Conservation (phyloP, 1,139 yeast genomes). For the Suhomyces yuchorum region DNA sequence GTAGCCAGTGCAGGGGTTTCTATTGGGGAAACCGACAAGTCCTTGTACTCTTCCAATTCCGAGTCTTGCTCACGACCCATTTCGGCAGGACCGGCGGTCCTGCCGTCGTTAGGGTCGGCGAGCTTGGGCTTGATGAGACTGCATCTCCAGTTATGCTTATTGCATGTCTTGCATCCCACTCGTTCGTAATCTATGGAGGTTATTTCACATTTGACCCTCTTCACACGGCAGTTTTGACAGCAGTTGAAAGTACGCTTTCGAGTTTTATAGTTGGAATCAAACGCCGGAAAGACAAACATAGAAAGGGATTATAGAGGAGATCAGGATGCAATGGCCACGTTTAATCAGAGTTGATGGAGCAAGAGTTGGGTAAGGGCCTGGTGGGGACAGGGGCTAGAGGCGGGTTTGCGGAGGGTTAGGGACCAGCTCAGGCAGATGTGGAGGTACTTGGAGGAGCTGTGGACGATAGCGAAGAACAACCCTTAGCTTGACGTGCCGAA, state of each 20-base stretch:
- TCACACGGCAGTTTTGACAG: slow-evolving; percentile 51
- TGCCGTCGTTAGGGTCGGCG: slow-evolving; percentile 2
- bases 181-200: slow-evolving; percentile 35
- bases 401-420: too few relatives aligned
- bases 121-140: slow-evolving; percentile 12
- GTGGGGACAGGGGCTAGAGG: too few relatives aligned
- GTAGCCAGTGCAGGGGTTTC: background rate
- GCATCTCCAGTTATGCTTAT: slow-evolving; percentile 19
- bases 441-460: too few relatives aligned
- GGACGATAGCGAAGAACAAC: too few relatives aligned
- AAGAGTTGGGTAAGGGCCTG: too few relatives aligned
- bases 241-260: slow-evolving; percentile 57
- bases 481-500: background rate
- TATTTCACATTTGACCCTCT: slow-evolving; percentile 43
- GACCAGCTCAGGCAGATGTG: too few relatives aligned
- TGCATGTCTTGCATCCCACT: slow-evolving; percentile 43
- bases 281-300: slow-evolving; percentile 63
- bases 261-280: slow-evolving; percentile 53
- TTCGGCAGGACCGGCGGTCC: slow-evolving; percentile 7
- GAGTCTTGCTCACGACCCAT: background rate
- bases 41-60: background rate
- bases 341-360: background rate
- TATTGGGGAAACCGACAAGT: slow-evolving; percentile 1
- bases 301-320: background rate
- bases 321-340: background rate